Percentiles rank a stretch among this genome's conserved stretches.
Evolutionary conservation across 495 filamentous ascomycete species (phyloP).

Genomic region (Talaromyces adpressus): DNA sequence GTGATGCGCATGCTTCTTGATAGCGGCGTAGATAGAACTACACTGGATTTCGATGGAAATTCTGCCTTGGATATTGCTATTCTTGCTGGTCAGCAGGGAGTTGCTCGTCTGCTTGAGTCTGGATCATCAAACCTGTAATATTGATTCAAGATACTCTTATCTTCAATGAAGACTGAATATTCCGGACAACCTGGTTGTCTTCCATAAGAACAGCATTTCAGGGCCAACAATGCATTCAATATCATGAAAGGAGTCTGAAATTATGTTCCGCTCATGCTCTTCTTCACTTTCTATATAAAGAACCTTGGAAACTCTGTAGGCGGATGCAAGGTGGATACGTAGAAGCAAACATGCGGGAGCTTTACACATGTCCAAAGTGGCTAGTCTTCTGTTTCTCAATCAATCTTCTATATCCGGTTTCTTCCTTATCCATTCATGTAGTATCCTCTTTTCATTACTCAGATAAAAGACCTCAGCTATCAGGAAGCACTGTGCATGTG

Average conservation of each 20-base stretch:
- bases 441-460: too few species aligned
- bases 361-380: too few species aligned
- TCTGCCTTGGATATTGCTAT: background rate
- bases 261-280: too few species aligned
- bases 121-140: background rate
- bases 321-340: too few species aligned
- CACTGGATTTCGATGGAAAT: background rate
- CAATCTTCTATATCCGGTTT: too few species aligned
- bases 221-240: background rate
- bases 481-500: too few species aligned
- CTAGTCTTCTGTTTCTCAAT: too few species aligned
- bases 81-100: background rate
- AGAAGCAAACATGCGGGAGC: too few species aligned
- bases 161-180: background rate
- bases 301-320: too few species aligned
- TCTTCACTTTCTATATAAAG: too few species aligned
- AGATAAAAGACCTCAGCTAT: too few species aligned
- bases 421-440: too few species aligned
- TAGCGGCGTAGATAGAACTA: background rate
- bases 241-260: background rate
- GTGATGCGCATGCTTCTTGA: background rate
- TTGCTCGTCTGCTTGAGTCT: background rate
- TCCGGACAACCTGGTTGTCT: background rate
- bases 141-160: background rate
- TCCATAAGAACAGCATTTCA: background rate